phyloP scores from a whole-genome alignment of 805 yeast species.

The Cyberlindnera misumaiensis region DNA sequence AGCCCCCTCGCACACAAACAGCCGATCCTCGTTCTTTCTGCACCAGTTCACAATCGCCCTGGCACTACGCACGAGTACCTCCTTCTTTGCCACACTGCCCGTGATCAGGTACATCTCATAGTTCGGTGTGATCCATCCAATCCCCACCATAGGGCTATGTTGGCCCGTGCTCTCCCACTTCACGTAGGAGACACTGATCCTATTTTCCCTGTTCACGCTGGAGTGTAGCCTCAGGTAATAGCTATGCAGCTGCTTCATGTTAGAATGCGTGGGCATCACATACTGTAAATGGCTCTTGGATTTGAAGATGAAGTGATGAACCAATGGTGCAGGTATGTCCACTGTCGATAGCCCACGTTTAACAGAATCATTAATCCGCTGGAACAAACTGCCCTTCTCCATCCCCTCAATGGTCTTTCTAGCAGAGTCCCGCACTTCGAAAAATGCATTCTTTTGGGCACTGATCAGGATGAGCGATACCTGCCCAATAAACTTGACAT shows the following conservation, averaged over 20 bases:
- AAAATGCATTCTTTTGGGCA: constrained; percentile 69
- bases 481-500: constrained; percentile 53
- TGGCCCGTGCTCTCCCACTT: constrained; percentile 28
- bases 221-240: constrained; percentile 20
- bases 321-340: constrained; percentile 48
- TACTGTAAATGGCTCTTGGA: constrained; percentile 63
- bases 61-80: constrained; percentile 53
- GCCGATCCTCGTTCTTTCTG: constrained; percentile 55
- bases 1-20: constrained; percentile 73
- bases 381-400: constrained; percentile 28
- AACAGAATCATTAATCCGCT: constrained; percentile 30
- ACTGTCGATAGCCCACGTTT: constrained; percentile 37
- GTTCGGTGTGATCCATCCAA: constrained; percentile 50
- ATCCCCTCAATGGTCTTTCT: constrained; percentile 41
- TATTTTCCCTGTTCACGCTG: constrained; percentile 24
- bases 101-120: constrained; percentile 60
- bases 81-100: constrained; percentile 50
- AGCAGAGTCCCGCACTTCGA: constrained; percentile 59
- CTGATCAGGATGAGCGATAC: constrained; percentile 40
- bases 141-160: constrained; percentile 26
- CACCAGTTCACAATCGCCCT: constrained; percentile 71
- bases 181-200: constrained; percentile 40
- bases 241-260: constrained; percentile 14
- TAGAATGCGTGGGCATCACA: constrained; percentile 29
- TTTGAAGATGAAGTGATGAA: constrained; percentile 79